phyloP scores from a whole-genome alignment of 192 early-diverging fungal genomes.

The Rhizophagus sp. region DNA sequence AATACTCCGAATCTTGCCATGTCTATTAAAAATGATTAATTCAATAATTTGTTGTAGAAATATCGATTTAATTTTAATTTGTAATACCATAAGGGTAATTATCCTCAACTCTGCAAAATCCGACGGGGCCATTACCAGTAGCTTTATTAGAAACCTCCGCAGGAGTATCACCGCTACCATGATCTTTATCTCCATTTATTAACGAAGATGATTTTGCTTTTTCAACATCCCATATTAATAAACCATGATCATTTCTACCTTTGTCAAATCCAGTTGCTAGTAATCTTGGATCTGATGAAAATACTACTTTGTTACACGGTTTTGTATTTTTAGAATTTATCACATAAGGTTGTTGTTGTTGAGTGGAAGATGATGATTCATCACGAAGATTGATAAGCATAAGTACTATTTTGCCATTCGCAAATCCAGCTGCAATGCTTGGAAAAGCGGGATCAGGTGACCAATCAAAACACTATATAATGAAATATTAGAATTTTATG shows the following conservation, averaged over 20 bases:
- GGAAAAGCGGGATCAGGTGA: conserved; percentile 58
- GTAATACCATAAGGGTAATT: neutral
- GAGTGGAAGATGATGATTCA: neutral
- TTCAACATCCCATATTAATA: conserved; percentile 78
- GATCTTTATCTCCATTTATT: neutral
- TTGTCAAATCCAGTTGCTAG: conserved; percentile 76
- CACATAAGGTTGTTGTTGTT: conserved; percentile 40
- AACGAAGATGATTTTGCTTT: conserved; percentile 24
- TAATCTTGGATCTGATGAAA: conserved; percentile 62
- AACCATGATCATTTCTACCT: conserved; percentile 66
- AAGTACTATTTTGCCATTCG: conserved; percentile 52
- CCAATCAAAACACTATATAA: conserved; percentile 65
- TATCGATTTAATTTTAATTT: neutral
- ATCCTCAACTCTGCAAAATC: neutral
- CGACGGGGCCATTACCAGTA: neutral
- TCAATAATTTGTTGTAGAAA: neutral
- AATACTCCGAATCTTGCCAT: neutral
- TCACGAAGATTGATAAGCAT: conserved; percentile 30
- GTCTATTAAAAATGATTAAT: neutral
- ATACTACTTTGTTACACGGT: conserved; percentile 72
- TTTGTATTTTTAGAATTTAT: conserved; percentile 56
- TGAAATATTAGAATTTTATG: neutral
- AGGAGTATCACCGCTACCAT: neutral
- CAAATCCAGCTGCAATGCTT: conserved; percentile 61
- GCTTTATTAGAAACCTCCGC: conserved; percentile 6